These are phyloP conservation scores for Stachybotrys chartarum DNA, from an alignment of 2,329 filamentous ascomycete species.

Conservation along the genomic window DNA sequence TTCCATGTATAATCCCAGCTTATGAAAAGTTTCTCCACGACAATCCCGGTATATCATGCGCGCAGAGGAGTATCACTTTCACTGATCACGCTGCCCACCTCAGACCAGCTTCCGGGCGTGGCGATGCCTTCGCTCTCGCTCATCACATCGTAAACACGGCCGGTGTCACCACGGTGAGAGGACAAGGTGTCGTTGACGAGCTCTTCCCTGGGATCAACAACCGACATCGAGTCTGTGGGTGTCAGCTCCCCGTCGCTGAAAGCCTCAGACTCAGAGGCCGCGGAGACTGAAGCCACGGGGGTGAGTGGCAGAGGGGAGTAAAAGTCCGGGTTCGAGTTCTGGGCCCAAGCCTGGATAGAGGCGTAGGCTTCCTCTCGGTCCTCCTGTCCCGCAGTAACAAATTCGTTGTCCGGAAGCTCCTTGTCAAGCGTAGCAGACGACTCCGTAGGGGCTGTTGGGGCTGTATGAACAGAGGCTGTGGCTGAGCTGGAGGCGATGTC, in stretches of 20 bases:
- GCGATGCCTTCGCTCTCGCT: conserved; percentile 53
- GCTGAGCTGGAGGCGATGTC: conserved; percentile 4
- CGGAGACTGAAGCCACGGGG: conserved; percentile 40
- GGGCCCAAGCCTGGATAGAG: conserved; percentile 60
- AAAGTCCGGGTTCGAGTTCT: conserved; percentile 45
- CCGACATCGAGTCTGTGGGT: conserved; percentile 50
- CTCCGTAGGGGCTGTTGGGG: conserved; percentile 4
- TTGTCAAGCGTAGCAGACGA: conserved; percentile 27
- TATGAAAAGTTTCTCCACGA: not conserved
- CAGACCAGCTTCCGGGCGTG: conserved; percentile 58
- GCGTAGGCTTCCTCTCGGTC: conserved; percentile 42
- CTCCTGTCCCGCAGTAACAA: conserved; percentile 44
- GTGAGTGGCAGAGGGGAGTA: conserved; percentile 54
- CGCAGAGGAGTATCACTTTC: conserved; percentile 39
- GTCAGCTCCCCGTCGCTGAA: conserved; percentile 48
- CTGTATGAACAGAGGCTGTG: not conserved
- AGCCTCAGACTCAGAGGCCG: conserved; percentile 45
- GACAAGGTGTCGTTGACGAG: conserved; percentile 35
- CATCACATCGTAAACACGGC: conserved; percentile 44
- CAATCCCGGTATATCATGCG: conserved; percentile 11
- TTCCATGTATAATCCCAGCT: not conserved
- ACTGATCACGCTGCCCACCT: conserved; percentile 56
- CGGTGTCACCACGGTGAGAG: conserved; percentile 26
- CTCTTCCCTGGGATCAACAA: conserved; percentile 44
- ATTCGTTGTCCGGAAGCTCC: conserved; percentile 34